Evolutionary conservation across 176 grass and related monocot species (phyloP).

Genomic region (Triticum turgidum): DNA sequence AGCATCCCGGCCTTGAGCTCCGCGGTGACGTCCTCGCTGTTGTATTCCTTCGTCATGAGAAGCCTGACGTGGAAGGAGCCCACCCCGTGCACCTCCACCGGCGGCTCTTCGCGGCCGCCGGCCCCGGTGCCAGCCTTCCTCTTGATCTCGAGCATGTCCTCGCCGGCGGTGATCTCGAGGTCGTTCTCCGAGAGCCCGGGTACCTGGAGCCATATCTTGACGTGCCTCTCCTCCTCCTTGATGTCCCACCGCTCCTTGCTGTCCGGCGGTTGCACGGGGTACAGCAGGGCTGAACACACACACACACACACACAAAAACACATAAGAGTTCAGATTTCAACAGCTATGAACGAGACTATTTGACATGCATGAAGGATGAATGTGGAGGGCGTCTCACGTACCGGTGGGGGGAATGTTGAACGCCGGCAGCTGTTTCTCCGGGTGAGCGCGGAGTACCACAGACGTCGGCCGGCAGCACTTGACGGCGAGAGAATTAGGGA

Average conservation of each 20-base stretch:
- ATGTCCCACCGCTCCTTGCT: slow-evolving; percentile 35
- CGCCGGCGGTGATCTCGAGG: slow-evolving; percentile 12
- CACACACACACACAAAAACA: neutral
- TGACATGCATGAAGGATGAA: neutral
- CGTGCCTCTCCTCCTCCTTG: slow-evolving; percentile 3
- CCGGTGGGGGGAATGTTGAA: slow-evolving; percentile 44
- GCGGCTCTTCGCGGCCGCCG: neutral
- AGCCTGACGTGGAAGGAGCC: slow-evolving; percentile 28
- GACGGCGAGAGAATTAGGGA: neutral
- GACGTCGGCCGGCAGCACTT: neutral
- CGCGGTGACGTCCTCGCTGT: neutral
- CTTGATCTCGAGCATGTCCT: slow-evolving; percentile 35
- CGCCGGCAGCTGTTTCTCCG: slow-evolving; percentile 30
- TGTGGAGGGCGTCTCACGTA: neutral
- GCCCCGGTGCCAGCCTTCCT: neutral
- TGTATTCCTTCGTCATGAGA: slow-evolving; percentile 26
- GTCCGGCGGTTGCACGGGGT: slow-evolving; percentile 2
- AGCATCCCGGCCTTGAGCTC: slow-evolving; percentile 38
- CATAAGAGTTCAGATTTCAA: neutral
- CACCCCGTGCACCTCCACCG: slow-evolving; percentile 15
- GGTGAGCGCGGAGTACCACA: neutral
- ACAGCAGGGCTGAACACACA: neutral
- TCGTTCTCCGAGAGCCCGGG: slow-evolving; percentile 10
- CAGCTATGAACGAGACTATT: neutral
- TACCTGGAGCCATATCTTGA: slow-evolving; percentile 36